A percentile compares a stretch with the other conserved stretches of the same genome.
Evolutionary conservation across 768 basidiomycete genomes (phyloP).

Genomic region (Rhodotorula toruloides): DNA sequence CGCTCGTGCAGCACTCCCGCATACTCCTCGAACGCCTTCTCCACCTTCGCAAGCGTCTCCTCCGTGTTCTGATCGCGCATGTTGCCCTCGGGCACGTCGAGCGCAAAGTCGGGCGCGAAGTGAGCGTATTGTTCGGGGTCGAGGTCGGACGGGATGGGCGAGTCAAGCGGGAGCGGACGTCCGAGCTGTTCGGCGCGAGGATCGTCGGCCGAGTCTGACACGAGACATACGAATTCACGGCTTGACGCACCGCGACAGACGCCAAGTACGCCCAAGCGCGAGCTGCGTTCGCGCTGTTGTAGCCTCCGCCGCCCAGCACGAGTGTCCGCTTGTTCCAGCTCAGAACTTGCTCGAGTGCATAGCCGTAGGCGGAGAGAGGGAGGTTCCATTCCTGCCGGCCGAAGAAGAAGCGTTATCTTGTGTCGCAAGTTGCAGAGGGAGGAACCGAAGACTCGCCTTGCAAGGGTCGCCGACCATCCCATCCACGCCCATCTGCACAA

Average conservation of each 20-base stretch:
- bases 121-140: neutral
- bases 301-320: conserved; percentile 60
- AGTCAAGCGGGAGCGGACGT: conserved; percentile 7
- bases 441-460: conserved; percentile 47
- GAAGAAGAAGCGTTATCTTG: neutral
- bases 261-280: conserved; percentile 82
- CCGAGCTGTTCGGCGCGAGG: neutral
- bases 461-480: conserved; percentile 79
- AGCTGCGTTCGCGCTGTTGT: conserved; percentile 74
- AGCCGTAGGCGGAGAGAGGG: conserved; percentile 7
- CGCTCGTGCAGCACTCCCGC: too few relatives aligned
- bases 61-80: conserved; percentile 33
- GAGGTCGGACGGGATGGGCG: conserved; percentile 24
- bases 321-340: conserved; percentile 40
- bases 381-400: conserved; percentile 54
- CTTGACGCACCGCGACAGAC: conserved; percentile 61
- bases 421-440: conserved; percentile 55
- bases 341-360: conserved; percentile 31
- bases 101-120: neutral
- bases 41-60: conserved; percentile 10
- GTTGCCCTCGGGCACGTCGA: conserved; percentile 18
- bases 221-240: too few relatives aligned
- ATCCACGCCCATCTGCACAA: conserved; percentile 83
- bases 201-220: conserved; percentile 43
- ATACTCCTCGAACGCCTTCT: conserved; percentile 22